A percentile compares a stretch with the other conserved stretches of the same genome.
Evolutionary conservation across 805 yeast genomes (phyloP).

Genomic region (Kluyveromyces nonfermentans): DNA sequence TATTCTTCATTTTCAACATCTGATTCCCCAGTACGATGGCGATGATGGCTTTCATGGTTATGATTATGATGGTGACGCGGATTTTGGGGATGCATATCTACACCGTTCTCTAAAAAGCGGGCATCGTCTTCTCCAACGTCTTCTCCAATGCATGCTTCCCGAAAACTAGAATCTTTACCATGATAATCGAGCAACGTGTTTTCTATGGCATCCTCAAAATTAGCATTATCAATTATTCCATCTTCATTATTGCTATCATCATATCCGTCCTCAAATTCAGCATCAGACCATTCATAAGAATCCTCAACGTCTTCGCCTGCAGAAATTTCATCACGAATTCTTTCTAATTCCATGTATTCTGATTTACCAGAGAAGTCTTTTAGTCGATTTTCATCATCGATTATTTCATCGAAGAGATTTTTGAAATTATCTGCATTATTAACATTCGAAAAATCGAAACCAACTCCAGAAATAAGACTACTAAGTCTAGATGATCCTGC

Average conservation of each 20-base stretch:
- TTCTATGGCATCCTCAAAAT: constrained; percentile 17
- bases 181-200: constrained; percentile 14
- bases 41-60: constrained; percentile 9
- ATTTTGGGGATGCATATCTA: constrained; percentile 25
- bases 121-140: constrained; percentile 12
- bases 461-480: neutral
- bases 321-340: constrained; percentile 2
- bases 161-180: constrained; percentile 7
- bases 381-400: neutral
- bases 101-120: constrained; percentile 24
- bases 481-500: neutral
- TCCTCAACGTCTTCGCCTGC: constrained; percentile 5
- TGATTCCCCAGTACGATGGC: constrained; percentile 10
- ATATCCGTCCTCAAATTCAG: constrained; percentile 18
- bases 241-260: constrained; percentile 22
- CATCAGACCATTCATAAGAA: constrained; percentile 5
- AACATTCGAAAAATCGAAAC: neutral
- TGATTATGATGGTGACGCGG: constrained; percentile 9
- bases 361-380: neutral
- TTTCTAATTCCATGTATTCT: constrained; percentile 1
- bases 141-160: constrained; percentile 1
- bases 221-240: constrained; percentile 18
- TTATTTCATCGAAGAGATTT: neutral
- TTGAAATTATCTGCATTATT: neutral
- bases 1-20: constrained; percentile 19